Evolutionary conservation across 2,329 filamentous ascomycete genomes (phyloP).

Genomic region (Chaetothyriales sp.): DNA sequence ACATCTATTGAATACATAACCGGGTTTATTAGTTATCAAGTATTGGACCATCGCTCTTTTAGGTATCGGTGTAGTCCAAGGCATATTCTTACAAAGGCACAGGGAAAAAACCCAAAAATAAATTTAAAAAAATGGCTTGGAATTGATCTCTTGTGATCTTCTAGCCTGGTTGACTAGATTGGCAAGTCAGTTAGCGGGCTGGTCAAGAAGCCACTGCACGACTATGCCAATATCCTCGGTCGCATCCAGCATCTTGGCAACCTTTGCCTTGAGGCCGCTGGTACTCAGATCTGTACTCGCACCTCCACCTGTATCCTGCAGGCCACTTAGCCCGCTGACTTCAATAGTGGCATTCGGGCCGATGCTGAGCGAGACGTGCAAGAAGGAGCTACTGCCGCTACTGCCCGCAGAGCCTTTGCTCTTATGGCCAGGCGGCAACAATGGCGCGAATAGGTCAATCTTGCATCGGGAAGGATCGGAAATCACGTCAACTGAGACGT

Average conservation of each 20-base stretch:
- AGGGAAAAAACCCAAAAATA: no score
- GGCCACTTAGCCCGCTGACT: slow-evolving; percentile 26
- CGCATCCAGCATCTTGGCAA: slow-evolving; percentile 27
- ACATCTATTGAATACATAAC: no score
- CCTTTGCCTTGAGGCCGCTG: slow-evolving; percentile 21
- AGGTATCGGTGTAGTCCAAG: no score
- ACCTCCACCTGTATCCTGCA: slow-evolving; percentile 19
- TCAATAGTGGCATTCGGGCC: slow-evolving; percentile 29
- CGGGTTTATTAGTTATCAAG: no score
- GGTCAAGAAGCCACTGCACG: slow-evolving; percentile 29
- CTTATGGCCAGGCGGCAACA: slow-evolving; percentile 1
- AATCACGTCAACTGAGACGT: slow-evolving; percentile 13
- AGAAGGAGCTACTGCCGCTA: slow-evolving; percentile 3
- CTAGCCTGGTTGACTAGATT: neutral
- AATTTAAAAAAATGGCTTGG: no score
- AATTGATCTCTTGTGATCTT: no score
- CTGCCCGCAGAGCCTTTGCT: neutral
- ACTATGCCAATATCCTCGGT: slow-evolving; percentile 33
- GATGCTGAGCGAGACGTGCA: slow-evolving; percentile 24
- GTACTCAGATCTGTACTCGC: slow-evolving; percentile 2
- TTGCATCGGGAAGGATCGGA: slow-evolving; percentile 11
- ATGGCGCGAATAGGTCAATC: slow-evolving; percentile 12
- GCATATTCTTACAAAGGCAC: no score
- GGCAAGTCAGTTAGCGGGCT: neutral
- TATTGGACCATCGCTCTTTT: no score